Conservation (phyloP, 2,329 filamentous ascomycete genomes). For the Cylindrodendrum hubeiense region DNA sequence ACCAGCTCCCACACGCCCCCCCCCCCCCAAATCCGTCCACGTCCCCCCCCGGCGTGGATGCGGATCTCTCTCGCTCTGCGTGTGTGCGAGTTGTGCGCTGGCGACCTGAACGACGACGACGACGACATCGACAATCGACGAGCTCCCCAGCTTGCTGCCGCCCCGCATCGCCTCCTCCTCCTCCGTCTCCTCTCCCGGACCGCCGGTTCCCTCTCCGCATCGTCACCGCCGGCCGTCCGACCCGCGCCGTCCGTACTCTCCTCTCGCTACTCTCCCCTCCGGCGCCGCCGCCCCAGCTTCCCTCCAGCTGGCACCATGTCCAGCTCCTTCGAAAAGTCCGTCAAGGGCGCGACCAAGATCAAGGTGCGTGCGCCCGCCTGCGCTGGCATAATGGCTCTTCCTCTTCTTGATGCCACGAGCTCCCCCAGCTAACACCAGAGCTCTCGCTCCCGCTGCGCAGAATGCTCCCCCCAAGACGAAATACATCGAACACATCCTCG, state of each 20-base stretch:
- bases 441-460: constrained; percentile 55
- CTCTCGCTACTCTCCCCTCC: constrained; percentile 15
- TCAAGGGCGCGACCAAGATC: constrained; percentile 98
- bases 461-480: constrained; percentile 98
- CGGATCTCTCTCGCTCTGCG: constrained; percentile 42
- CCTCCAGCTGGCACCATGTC: constrained; percentile 67
- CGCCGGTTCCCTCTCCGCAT: constrained; percentile 30
- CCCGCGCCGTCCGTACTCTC: constrained; percentile 22
- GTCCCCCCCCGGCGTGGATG: constrained; percentile 40
- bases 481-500: constrained; percentile 97
- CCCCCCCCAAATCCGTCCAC: constrained; percentile 44
- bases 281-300: constrained; percentile 23
- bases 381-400: not conserved
- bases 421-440: constrained; percentile 19
- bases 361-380: constrained; percentile 70
- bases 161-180: constrained; percentile 21
- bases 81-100: constrained; percentile 41
- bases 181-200: constrained; percentile 31
- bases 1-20: constrained; percentile 40
- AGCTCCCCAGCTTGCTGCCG: constrained; percentile 19
- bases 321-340: constrained; percentile 97
- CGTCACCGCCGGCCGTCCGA: constrained; percentile 25
- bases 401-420: not conserved
- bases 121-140: constrained; percentile 22
- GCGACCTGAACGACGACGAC: constrained; percentile 37